A percentile compares a stretch with the other conserved stretches of the same genome.
These are phyloP conservation scores for Chondrus crispus DNA, from an alignment of 23 red algal species.

Conservation along the genomic window DNA sequence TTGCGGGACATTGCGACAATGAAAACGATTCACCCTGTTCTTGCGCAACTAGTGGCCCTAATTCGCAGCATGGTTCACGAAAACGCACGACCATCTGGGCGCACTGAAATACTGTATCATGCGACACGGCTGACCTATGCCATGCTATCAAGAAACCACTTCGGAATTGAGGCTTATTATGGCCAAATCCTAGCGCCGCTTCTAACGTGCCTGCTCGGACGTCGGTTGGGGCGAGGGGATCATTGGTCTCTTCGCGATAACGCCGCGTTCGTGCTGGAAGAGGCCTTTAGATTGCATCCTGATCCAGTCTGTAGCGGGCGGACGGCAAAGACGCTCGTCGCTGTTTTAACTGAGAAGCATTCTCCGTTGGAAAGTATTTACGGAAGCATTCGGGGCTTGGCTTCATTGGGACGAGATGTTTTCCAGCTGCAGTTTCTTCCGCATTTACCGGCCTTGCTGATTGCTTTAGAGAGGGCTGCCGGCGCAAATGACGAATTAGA, in stretches of 20 bases:
- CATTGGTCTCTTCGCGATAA: slow-evolving; percentile 3
- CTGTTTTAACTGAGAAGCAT: not conserved
- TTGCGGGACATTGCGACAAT: not conserved
- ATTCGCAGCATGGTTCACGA: not conserved
- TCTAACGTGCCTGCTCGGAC: slow-evolving; percentile 40
- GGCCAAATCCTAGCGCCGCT: not conserved
- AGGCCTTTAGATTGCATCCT: not conserved
- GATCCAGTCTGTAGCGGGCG: not conserved
- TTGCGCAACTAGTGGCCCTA: not conserved
- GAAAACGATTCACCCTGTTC: not conserved
- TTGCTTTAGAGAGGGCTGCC: not conserved
- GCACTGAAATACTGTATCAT: slow-evolving; percentile 3
- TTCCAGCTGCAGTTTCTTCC: slow-evolving; percentile 37
- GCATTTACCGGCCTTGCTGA: slow-evolving; percentile 30
- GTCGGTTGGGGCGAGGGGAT: slow-evolving; percentile 24
- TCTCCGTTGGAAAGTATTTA: slow-evolving; percentile 19
- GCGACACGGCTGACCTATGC: not conserved
- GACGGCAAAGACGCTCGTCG: slow-evolving; percentile 39
- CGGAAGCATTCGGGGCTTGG: slow-evolving; percentile 39
- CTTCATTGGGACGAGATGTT: slow-evolving; percentile 35
- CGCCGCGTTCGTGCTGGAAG: not conserved
- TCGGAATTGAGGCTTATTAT: slow-evolving; percentile 7
- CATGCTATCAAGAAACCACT: not conserved
- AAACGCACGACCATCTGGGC: not conserved
- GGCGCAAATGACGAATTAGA: not conserved